Evolutionary conservation across 139 green algal genomes (phyloP).

Genomic region (Klebsormidium nitens): DNA sequence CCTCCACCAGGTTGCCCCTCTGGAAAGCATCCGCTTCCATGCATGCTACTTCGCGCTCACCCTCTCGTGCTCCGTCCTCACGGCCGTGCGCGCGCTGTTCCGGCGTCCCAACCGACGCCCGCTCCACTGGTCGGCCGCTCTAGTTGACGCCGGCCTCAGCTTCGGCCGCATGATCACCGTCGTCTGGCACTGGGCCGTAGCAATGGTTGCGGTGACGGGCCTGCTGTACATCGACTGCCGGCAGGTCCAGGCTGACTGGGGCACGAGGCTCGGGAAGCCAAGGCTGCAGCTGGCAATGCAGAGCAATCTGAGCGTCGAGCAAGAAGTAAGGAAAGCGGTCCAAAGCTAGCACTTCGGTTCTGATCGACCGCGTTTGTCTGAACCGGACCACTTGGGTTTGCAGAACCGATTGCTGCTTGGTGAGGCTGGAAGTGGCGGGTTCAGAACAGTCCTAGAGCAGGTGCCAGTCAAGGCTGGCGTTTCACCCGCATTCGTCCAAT

Average conservation of each 20-base stretch:
- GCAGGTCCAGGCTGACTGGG: slow-evolving; percentile 19
- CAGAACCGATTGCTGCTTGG: too few relatives aligned
- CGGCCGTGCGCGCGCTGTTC: neutral
- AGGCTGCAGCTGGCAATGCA: slow-evolving; percentile 16
- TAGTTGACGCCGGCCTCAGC: slow-evolving; percentile 10
- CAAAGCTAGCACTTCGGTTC: too few relatives aligned
- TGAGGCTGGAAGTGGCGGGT: too few relatives aligned
- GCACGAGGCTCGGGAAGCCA: slow-evolving; percentile 9
- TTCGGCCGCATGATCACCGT: slow-evolving; percentile 18
- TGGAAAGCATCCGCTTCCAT: slow-evolving; percentile 28
- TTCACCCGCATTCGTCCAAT: too few relatives aligned
- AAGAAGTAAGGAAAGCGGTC: too few relatives aligned
- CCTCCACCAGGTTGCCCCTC: slow-evolving; percentile 24
- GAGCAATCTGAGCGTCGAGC: neutral
- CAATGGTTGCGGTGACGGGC: neutral
- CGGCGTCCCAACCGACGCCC: slow-evolving; percentile 18
- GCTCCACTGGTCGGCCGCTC: slow-evolving; percentile 14
- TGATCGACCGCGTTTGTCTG: too few relatives aligned
- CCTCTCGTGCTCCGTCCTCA: neutral
- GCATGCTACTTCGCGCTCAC: slow-evolving; percentile 18
- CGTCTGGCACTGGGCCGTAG: slow-evolving; percentile 17
- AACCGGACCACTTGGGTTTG: too few relatives aligned
- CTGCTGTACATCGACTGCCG: slow-evolving; percentile 19
- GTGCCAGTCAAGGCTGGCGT: too few relatives aligned
- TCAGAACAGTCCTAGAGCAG: too few relatives aligned